Conservation (phyloP, 768 basidiomycete genomes). For the Lactarius hatsudake region DNA sequence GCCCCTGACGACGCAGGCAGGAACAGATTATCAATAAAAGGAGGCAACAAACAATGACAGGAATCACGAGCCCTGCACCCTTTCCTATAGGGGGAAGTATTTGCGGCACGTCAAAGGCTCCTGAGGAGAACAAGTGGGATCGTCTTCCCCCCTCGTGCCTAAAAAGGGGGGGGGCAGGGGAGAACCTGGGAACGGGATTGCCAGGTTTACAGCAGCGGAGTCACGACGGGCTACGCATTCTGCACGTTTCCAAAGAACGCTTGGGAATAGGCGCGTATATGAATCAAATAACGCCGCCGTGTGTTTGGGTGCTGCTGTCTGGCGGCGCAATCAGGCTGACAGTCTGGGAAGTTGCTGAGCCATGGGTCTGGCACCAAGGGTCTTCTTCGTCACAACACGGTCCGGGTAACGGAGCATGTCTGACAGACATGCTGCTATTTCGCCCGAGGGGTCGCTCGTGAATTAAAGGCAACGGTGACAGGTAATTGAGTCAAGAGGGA, state of each 20-base stretch:
- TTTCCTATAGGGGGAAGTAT: slow-evolving; percentile 3
- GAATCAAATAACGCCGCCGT: slow-evolving; percentile 10
- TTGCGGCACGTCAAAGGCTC: slow-evolving; percentile 19
- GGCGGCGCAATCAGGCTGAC: slow-evolving; percentile 26
- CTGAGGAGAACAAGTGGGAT: slow-evolving; percentile 18
- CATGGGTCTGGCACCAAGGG: background rate
- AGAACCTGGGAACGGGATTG: slow-evolving; percentile 10
- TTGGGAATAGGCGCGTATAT: slow-evolving; percentile 17
- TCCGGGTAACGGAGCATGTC: background rate
- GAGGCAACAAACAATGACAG: background rate
- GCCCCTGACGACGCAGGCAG: slow-evolving; percentile 16
- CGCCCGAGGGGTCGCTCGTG: background rate
- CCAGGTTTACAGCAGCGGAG: slow-evolving; percentile 11
- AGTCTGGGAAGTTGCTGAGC: slow-evolving; percentile 18
- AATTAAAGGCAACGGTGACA: background rate
- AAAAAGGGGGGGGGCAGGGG: slow-evolving; percentile 10
- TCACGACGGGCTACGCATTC: slow-evolving; percentile 18
- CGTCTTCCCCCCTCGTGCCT: slow-evolving; percentile 20
- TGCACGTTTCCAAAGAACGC: slow-evolving; percentile 21
- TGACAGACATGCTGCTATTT: slow-evolving; percentile 2
- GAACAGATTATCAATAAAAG: background rate
- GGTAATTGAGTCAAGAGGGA: background rate
- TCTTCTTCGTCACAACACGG: slow-evolving; percentile 1
- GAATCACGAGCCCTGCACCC: slow-evolving; percentile 1
- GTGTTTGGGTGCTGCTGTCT: background rate